A percentile compares a stretch with the other conserved stretches of the same genome.
Conservation (phyloP, 1,139 yeast species). For the Debaryomyces coudertii region DNA sequence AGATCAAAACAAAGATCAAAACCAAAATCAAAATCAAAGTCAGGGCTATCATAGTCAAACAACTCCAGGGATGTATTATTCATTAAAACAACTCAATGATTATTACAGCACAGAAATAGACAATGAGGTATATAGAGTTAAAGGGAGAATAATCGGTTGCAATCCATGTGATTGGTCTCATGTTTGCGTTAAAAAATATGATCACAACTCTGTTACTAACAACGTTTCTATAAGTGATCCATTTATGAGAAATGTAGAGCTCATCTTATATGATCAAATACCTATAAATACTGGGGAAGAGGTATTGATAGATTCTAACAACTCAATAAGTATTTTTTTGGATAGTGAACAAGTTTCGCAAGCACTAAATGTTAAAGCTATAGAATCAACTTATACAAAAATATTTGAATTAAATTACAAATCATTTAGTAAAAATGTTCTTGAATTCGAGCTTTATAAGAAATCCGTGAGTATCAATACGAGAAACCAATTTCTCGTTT, state of each 20-base stretch:
- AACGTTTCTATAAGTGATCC: conserved; percentile 27
- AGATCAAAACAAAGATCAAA: background rate
- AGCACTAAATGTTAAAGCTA: conserved; percentile 20
- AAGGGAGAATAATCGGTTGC: conserved; percentile 24
- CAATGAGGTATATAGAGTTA: conserved; percentile 20
- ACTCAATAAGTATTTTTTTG: conserved; percentile 23
- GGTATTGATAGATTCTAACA: conserved; percentile 15
- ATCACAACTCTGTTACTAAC: conserved; percentile 8
- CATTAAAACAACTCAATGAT: conserved; percentile 10
- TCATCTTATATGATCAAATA: conserved; percentile 22
- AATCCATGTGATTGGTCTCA: conserved; percentile 29
- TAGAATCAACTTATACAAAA: conserved; percentile 27
- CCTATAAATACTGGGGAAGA: conserved; percentile 2
- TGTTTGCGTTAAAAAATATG: conserved; percentile 30
- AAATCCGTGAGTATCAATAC: conserved; percentile 12
- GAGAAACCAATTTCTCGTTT: conserved; percentile 9
- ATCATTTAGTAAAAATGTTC: conserved; percentile 1
- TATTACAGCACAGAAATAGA: conserved; percentile 12
- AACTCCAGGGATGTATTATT: background rate
- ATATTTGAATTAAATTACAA: conserved; percentile 5
- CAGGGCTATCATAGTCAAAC: background rate
- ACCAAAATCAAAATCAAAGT: background rate
- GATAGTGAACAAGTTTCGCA: conserved; percentile 19
- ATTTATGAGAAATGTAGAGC: conserved; percentile 23
- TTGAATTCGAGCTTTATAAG: conserved; percentile 17